Base-by-base conservation (phyloP, 768 basidiomycete genomes). In the Multifurca ochricompacta region DNA sequence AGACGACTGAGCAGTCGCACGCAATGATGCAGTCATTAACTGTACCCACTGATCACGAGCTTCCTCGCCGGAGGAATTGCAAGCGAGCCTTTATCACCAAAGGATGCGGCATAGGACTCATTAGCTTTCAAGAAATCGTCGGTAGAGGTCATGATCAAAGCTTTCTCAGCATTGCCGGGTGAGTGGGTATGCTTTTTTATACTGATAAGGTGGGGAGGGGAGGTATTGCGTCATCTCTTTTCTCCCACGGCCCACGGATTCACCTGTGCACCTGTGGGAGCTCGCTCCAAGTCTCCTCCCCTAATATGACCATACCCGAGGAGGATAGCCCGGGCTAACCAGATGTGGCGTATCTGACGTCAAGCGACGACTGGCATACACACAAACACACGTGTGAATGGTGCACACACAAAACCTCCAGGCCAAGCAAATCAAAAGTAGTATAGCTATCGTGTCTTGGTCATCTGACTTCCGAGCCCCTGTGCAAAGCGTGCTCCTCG, bases 91-190 rank as follows among this genome's bases (percentile, higher is more conserved):
- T 78, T 74, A 57, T 73, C 68, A 45, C 71, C 72, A 58, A 81
- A 81, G 50, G 59, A 65, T 23, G 73, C 66, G 49, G 65, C 73
- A 64, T 82, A 83, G 19, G 62, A 46, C 43, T 69, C 68, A 64
- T 81, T 82, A 18, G 70, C 67, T 44, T 67, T 48, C 18, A 59
- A 50, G 58, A 79, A 77, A 14, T 70, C 62, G 59, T 59, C 63
- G 60, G 57, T 7, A 11, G 56, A 45, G 2, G 64, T 28, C 56
- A 62, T 60, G 4, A 35, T 48, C 46, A 48, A 23, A 39, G 37
- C n/a, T n/a, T n/a, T n/a, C n/a, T n/a, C n/a, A n/a, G n/a, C n/a
- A n/a, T n/a, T n/a, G n/a, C n/a, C n/a, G n/a, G n/a, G n/a, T n/a
- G n/a, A n/a, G n/a, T n/a, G n/a, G n/a, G n/a, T n/a, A n/a, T n/a